Evolutionary conservation across 2,329 filamentous ascomycete species (phyloP), one percentile per base, ranked within the genome.

Genomic region (Gnomoniopsis sp.): DNA sequence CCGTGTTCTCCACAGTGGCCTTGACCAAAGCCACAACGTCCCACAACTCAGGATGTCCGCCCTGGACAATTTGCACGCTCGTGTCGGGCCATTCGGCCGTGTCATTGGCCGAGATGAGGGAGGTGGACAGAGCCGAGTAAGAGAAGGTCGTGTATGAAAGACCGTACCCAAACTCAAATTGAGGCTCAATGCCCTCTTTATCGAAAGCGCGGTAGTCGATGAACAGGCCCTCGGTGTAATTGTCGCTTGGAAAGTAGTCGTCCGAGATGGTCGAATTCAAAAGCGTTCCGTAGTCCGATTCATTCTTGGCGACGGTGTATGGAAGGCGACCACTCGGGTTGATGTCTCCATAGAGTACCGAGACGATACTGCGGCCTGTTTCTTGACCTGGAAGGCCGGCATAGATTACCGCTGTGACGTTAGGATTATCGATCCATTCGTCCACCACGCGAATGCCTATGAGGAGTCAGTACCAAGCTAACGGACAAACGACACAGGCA

Each of bases 341-440:
- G 4, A 74, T 69, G 2, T 82, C 75, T 21, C 85, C 85, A 64
- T 86, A 87, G 0, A 88, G 74, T 3, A 88, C 67, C 0, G 79
- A 76, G 0, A 81, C 79, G 7, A 87, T 65, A 0, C 83, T 79
- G 1, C 73, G 71, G 0, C 87, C 87, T 0, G 80, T 82, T 55
- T 87, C 82, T 65, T 89, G 83, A 1, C 87, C 86, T 0, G 86
- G 86, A 0, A 88, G 73, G 65, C 88, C 85, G 3, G 83, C 86
- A 63, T 84, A 84, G 0, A 89, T 74, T 15, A 89, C 74, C 1
- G 80, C 85, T 0, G 85, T 88, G 43, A 89, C 79, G 62, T 89
- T 88, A 8, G 77, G 73, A 60, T 89, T 79, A 50, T 88, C 80
- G 58, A 85, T 75, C 75, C 83, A 89, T 2, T 74, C 72, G 59